Percentiles rank a stretch among this genome's conserved stretches.
Evolutionary conservation across 2,329 filamentous ascomycete genomes (phyloP).

Genomic region (Epichloe gansuensis): DNA sequence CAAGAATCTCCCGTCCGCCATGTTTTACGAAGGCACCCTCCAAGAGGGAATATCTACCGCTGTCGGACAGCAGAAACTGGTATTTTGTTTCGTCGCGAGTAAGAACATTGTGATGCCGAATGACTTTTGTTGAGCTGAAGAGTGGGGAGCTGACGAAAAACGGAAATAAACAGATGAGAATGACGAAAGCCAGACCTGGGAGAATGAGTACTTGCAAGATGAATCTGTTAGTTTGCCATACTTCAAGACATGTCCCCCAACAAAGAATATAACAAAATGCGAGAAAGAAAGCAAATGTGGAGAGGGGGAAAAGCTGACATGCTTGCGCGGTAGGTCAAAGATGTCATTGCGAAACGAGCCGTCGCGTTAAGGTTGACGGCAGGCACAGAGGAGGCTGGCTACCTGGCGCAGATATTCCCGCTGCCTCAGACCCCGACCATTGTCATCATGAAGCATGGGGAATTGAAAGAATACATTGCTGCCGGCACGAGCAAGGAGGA

Average conservation of each 20-base stretch:
- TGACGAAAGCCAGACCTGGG: conserved; percentile 59
- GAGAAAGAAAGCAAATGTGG: not conserved
- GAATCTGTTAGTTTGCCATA: conserved; percentile 31
- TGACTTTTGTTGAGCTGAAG: not conserved
- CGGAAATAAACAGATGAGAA: conserved; percentile 42
- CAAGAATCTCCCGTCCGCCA: conserved; percentile 18
- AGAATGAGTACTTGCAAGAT: conserved; percentile 52
- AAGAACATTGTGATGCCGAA: conserved; percentile 12
- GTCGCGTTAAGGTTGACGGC: conserved; percentile 58
- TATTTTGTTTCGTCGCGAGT: conserved; percentile 79
- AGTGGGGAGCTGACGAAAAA: conserved; percentile 7
- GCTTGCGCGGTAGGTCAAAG: conserved; percentile 32
- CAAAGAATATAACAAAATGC: not conserved
- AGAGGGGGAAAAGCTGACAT: conserved; percentile 3
- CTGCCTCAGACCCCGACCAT: conserved; percentile 67
- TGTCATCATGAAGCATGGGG: conserved; percentile 66
- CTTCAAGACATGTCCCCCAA: not conserved
- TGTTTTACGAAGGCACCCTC: conserved; percentile 74
- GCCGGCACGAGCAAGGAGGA: conserved; percentile 51
- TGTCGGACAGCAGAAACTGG: conserved; percentile 60
- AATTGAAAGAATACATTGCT: conserved; percentile 64
- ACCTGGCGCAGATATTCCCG: conserved; percentile 70
- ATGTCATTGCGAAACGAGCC: conserved; percentile 46
- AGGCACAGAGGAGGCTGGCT: conserved; percentile 68
- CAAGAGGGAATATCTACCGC: conserved; percentile 70